Percentiles rank a stretch among this genome's conserved stretches.
phyloP scores from a whole-genome alignment of 75 land plant species.

The Pinus tabuliformis region DNA sequence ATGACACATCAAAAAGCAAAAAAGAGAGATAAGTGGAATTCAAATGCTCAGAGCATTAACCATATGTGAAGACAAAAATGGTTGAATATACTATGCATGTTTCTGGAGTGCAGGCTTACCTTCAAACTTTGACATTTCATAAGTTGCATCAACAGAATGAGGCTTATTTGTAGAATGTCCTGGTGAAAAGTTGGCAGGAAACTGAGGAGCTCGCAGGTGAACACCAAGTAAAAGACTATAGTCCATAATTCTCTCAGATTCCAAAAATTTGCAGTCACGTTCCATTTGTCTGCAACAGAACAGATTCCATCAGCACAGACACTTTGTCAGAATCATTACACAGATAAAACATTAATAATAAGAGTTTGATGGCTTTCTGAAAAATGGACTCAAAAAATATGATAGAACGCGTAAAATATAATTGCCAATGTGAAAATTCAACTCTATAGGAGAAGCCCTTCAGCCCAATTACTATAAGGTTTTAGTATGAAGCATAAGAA shows the following conservation, averaged over 20 bases:
- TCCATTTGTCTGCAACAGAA: slow-evolving; percentile 63
- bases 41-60: not conserved
- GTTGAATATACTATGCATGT: not conserved
- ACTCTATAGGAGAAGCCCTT: too few relatives aligned
- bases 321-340: too few relatives aligned
- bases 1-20: not conserved
- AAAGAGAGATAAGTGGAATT: not conserved
- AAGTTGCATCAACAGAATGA: not conserved
- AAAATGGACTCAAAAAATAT: too few relatives aligned
- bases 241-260: slow-evolving; percentile 81
- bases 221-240: slow-evolving; percentile 83
- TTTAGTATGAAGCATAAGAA: too few relatives aligned
- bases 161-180: slow-evolving; percentile 8
- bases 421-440: too few relatives aligned
- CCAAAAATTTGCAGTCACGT: slow-evolving; percentile 67
- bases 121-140: not conserved
- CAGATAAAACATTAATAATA: too few relatives aligned
- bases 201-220: slow-evolving; percentile 54
- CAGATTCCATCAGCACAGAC: slow-evolving; percentile 1
- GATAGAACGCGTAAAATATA: too few relatives aligned
- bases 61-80: not conserved
- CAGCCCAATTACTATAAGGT: too few relatives aligned
- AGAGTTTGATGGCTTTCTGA: too few relatives aligned
- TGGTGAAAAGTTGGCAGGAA: slow-evolving; percentile 27
- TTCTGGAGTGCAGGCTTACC: not conserved